A percentile compares a stretch with the other conserved stretches of the same genome.
Conservation (phyloP, 2,329 filamentous ascomycete species). For the Exophiala oligosperma region DNA sequence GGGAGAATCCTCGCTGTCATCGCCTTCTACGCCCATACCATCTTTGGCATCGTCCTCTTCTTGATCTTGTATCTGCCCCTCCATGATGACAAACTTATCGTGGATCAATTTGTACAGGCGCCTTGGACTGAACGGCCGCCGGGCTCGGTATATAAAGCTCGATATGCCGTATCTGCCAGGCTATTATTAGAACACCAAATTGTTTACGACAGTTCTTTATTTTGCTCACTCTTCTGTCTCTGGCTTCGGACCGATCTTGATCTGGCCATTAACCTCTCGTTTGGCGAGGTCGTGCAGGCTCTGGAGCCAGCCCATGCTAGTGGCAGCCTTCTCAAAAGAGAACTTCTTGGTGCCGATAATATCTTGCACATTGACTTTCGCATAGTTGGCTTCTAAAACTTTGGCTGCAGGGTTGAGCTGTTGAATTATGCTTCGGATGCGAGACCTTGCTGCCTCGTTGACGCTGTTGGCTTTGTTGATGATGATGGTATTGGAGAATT, state of each 20-base stretch:
- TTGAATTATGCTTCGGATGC: slow-evolving; percentile 56
- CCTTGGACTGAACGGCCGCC: slow-evolving; percentile 51
- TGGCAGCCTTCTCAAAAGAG: slow-evolving; percentile 62
- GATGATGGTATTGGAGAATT: slow-evolving; percentile 73
- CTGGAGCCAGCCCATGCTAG: slow-evolving; percentile 68
- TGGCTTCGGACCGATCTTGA: slow-evolving; percentile 63
- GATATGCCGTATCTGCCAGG: slow-evolving; percentile 62
- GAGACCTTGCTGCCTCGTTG: slow-evolving; percentile 43
- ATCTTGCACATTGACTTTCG: slow-evolving; percentile 60
- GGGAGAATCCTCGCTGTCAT: slow-evolving; percentile 4
- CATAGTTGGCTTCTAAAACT: slow-evolving; percentile 60
- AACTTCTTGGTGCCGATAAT: slow-evolving; percentile 68
- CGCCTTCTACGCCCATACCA: slow-evolving; percentile 31
- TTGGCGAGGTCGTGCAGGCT: slow-evolving; percentile 68
- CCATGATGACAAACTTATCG: slow-evolving; percentile 47
- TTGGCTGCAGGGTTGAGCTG: slow-evolving; percentile 68
- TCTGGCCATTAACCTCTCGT: slow-evolving; percentile 55
- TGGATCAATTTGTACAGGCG: slow-evolving; percentile 42
- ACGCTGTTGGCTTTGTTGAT: slow-evolving; percentile 71
- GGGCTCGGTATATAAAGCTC: slow-evolving; percentile 67
- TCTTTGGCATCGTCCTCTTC: slow-evolving; percentile 33
- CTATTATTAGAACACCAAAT: neutral
- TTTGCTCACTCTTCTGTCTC: slow-evolving; percentile 64
- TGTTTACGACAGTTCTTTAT: neutral
- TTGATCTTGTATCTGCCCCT: slow-evolving; percentile 35